phyloP scores from a whole-genome alignment of 441 rosid genomes.

The Gossypium lobatum region DNA sequence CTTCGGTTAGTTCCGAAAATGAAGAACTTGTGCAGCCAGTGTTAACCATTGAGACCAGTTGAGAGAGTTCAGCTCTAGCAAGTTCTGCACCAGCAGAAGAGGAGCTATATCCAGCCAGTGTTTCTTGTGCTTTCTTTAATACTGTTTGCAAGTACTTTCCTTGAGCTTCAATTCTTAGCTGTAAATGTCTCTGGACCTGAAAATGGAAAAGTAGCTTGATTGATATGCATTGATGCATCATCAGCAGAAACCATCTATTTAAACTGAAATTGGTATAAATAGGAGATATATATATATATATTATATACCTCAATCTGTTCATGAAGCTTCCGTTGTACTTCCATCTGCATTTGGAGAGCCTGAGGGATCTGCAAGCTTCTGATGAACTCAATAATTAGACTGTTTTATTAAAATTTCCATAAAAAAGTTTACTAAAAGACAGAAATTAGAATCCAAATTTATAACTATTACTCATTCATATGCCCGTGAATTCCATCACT shows the following conservation, averaged over 20 bases:
- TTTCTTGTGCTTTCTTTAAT: constrained; percentile 81
- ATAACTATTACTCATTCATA: constrained; percentile 55
- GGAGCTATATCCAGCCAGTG: constrained; percentile 63
- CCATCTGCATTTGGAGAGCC: constrained; percentile 88
- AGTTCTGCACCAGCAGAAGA: constrained; percentile 56
- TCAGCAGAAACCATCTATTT: not conserved
- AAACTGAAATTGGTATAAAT: not conserved
- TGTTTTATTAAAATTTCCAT: not conserved
- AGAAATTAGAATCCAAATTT: not conserved
- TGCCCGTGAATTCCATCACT: constrained; percentile 38
- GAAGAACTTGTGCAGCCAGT: constrained; percentile 50
- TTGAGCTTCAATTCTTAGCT: constrained; percentile 95
- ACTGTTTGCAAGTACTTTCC: constrained; percentile 89
- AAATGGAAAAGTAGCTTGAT: constrained; percentile 19
- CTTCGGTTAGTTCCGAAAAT: constrained; percentile 69
- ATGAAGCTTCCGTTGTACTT: constrained; percentile 86
- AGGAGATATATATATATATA: not conserved
- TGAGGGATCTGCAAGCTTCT: constrained; percentile 67
- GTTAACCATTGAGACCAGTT: constrained; percentile 63
- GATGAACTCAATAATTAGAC: constrained; percentile 22
- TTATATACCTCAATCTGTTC: constrained; percentile 81
- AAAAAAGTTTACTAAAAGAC: constrained; percentile 2
- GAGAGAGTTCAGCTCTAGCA: constrained; percentile 68
- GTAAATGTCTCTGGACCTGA: constrained; percentile 94
- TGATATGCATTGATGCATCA: not conserved